Conservation (phyloP, 2,329 filamentous ascomycete species). For the Exophiala lecanii-corni region DNA sequence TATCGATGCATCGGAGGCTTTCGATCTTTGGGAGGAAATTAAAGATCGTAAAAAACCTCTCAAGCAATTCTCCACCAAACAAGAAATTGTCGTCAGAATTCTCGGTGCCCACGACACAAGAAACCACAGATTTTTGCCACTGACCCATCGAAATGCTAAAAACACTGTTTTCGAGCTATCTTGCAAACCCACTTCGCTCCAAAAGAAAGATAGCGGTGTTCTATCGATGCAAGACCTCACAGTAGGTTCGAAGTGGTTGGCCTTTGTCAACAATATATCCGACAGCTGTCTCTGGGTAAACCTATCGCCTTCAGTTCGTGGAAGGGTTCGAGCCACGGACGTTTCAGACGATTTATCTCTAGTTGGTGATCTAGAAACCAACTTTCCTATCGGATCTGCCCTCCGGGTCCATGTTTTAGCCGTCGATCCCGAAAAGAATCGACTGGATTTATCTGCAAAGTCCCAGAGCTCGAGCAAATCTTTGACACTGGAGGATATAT, state of each 20-base stretch:
- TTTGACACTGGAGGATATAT: slow-evolving; percentile 66
- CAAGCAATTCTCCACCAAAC: slow-evolving; percentile 65
- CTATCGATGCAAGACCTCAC: slow-evolving; percentile 70
- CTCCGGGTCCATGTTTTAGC: slow-evolving; percentile 72
- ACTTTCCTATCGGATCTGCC: slow-evolving; percentile 88
- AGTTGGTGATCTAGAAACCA: slow-evolving; percentile 67
- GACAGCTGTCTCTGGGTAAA: slow-evolving; percentile 84
- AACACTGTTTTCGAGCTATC: slow-evolving; percentile 81
- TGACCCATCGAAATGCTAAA: slow-evolving; percentile 77
- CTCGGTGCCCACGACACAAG: slow-evolving; percentile 85
- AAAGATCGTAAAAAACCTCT: slow-evolving; percentile 75
- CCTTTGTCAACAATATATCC: slow-evolving; percentile 85
- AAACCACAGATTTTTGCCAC: slow-evolving; percentile 85
- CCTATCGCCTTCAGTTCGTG: slow-evolving; percentile 79
- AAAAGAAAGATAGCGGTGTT: slow-evolving; percentile 53
- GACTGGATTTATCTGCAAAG: slow-evolving; percentile 77
- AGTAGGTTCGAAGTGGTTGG: slow-evolving; percentile 66
- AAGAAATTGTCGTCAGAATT: slow-evolving; percentile 69
- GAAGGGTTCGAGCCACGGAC: slow-evolving; percentile 76
- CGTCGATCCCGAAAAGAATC: slow-evolving; percentile 67
- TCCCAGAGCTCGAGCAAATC: slow-evolving; percentile 53
- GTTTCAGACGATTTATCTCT: slow-evolving; percentile 80
- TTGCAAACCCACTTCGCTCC: slow-evolving; percentile 61
- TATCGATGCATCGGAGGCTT: slow-evolving; percentile 85
- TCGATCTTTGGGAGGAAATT: slow-evolving; percentile 84